Evolutionary conservation across 1,284 basidiomycete species (phyloP).

Genomic region (Phenoliferia sp.): DNA sequence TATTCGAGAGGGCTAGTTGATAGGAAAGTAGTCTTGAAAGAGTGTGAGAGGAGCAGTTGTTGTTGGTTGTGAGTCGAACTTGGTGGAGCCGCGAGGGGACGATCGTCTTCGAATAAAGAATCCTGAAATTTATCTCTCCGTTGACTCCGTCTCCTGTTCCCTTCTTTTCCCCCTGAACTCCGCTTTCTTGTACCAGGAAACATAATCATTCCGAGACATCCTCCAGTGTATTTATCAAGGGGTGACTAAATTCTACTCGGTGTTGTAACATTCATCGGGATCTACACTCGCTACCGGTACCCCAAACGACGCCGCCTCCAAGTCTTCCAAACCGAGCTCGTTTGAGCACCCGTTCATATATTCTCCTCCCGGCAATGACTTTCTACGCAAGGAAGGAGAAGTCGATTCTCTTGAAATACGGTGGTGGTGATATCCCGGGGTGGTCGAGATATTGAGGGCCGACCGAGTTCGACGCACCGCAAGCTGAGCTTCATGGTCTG

Average conservation of each 20-base stretch:
- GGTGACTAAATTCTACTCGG: not conserved
- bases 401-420: too few species aligned
- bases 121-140: too few species aligned
- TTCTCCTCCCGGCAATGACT: not conserved
- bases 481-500: not conserved
- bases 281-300: not conserved
- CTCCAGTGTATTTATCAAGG: too few species aligned
- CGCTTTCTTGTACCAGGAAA: too few species aligned
- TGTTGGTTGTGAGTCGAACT: not conserved
- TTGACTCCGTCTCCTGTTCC: too few species aligned
- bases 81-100: not conserved
- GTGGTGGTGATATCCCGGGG: not conserved
- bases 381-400: not conserved
- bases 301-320: not conserved
- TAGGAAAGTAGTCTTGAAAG: not conserved
- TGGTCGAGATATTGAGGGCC: not conserved
- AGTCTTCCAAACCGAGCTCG: constrained; percentile 4
- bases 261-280: not conserved
- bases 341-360: too few species aligned
- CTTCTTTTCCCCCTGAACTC: too few species aligned
- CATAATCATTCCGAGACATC: too few species aligned
- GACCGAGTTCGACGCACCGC: not conserved
- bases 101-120: too few species aligned
- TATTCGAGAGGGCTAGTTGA: not conserved
- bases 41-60: not conserved